Percentiles rank a stretch among this genome's conserved stretches.
Evolutionary conservation across 192 early-diverging fungal species (phyloP).

Genomic region (Podochytrium sp.): DNA sequence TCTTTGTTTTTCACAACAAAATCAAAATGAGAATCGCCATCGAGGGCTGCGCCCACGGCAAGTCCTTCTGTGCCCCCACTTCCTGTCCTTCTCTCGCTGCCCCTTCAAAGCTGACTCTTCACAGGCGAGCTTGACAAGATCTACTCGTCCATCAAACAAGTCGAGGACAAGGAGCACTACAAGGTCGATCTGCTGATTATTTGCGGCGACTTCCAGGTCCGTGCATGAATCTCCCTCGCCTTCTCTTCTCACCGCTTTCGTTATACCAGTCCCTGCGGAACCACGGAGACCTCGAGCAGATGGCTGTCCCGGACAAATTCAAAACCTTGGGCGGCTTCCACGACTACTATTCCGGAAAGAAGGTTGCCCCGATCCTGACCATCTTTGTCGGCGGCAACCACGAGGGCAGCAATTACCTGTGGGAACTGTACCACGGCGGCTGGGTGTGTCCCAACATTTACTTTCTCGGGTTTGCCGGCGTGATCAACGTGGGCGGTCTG

Average conservation of each 20-base stretch:
- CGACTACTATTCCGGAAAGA: slow-evolving; percentile 90
- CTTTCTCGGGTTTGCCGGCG: slow-evolving; percentile 84
- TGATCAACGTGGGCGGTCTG: slow-evolving; percentile 85
- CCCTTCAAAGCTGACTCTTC: not conserved
- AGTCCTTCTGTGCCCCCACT: not conserved
- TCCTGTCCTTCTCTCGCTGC: not conserved
- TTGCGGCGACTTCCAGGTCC: slow-evolving; percentile 96
- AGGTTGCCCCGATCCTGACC: slow-evolving; percentile 80
- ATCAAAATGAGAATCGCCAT: slow-evolving; percentile 72
- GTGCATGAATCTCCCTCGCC: not conserved
- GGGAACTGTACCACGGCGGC: slow-evolving; percentile 87
- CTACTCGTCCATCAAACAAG: slow-evolving; percentile 68
- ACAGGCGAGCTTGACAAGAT: slow-evolving; percentile 83
- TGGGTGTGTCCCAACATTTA: slow-evolving; percentile 95
- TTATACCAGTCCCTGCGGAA: slow-evolving; percentile 78
- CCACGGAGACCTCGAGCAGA: slow-evolving; percentile 71
- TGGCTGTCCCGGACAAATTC: slow-evolving; percentile 89
- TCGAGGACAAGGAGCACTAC: slow-evolving; percentile 64
- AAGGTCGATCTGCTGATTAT: slow-evolving; percentile 91
- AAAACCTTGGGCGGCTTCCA: slow-evolving; percentile 83
- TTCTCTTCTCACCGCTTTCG: too few relatives aligned
- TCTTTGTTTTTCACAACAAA: not conserved
- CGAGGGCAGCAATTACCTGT: slow-evolving; percentile 91
- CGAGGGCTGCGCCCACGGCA: slow-evolving; percentile 93
- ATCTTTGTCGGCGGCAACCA: slow-evolving; percentile 99